Evolutionary conservation across 2,329 filamentous ascomycete genomes (phyloP).

Genomic region (Mycosphaerelloides madeirae): DNA sequence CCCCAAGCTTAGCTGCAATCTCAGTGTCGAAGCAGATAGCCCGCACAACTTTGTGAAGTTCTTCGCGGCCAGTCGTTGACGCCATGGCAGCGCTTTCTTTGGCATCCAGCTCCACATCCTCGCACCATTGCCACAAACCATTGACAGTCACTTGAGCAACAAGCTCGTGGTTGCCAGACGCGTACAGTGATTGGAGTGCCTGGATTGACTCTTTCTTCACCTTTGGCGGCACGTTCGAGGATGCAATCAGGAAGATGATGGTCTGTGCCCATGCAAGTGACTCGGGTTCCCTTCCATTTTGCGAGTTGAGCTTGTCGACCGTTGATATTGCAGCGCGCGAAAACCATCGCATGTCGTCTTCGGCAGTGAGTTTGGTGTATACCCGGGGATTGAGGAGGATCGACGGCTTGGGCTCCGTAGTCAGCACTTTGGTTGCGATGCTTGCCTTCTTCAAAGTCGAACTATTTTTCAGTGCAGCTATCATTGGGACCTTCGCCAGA

Average conservation of each 20-base stretch:
- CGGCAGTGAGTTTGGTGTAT: constrained; percentile 70
- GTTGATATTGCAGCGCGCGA: constrained; percentile 63
- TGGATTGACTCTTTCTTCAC: constrained; percentile 60
- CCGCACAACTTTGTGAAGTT: constrained; percentile 58
- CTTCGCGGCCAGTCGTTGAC: constrained; percentile 59
- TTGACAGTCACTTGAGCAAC: constrained; percentile 57
- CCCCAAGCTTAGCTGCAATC: constrained; percentile 44
- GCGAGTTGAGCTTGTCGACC: constrained; percentile 32
- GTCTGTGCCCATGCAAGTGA: constrained; percentile 67
- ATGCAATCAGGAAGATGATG: constrained; percentile 72
- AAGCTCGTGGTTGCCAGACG: constrained; percentile 53
- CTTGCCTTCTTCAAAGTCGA: constrained; percentile 58
- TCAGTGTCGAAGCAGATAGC: constrained; percentile 59
- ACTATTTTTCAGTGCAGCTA: constrained; percentile 51
- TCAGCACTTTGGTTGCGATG: constrained; percentile 61
- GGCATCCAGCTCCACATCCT: constrained; percentile 61
- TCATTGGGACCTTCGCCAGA: constrained; percentile 49
- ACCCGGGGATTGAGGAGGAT: constrained; percentile 80
- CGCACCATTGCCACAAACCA: constrained; percentile 77
- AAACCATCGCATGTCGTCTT: constrained; percentile 76
- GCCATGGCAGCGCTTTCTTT: constrained; percentile 69
- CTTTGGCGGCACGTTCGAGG: constrained; percentile 55
- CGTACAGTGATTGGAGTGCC: constrained; percentile 62
- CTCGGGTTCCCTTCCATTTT: constrained; percentile 37
- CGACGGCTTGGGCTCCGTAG: constrained; percentile 73